Conservation (phyloP, 345 rosid species). For the Dovyalis caffra region DNA sequence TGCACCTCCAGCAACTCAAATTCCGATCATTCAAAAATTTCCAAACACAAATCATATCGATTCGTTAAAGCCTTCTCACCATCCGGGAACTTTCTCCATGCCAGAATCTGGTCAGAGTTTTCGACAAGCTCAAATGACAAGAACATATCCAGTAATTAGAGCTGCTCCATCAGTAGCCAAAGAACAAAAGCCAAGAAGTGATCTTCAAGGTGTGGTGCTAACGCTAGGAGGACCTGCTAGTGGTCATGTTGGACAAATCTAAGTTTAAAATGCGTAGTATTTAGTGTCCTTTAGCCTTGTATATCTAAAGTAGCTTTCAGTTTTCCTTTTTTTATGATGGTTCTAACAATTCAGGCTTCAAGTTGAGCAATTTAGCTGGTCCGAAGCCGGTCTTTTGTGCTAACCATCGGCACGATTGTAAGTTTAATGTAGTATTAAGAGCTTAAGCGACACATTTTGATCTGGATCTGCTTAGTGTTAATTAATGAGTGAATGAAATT, state of each 20-base stretch:
- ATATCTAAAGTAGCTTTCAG: not conserved
- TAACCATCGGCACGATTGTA: not conserved
- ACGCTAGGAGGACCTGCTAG: constrained; percentile 73
- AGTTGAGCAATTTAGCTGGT: not conserved
- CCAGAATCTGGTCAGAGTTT: constrained; percentile 25
- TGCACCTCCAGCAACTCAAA: constrained; percentile 23
- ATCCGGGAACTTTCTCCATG: constrained; percentile 9
- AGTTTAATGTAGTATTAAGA: not conserved
- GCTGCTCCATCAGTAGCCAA: constrained; percentile 28
- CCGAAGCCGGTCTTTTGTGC: not conserved
- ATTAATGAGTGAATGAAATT: not conserved
- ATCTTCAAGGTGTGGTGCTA: constrained; percentile 64
- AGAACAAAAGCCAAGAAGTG: constrained; percentile 48
- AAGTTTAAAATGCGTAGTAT: not conserved
- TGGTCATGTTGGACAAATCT: constrained; percentile 22
- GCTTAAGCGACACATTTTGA: not conserved
- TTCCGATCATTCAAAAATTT: constrained; percentile 19
- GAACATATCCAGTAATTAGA: constrained; percentile 19
- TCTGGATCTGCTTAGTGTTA: not conserved
- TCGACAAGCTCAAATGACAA: constrained; percentile 22
- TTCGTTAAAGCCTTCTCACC: constrained; percentile 22
- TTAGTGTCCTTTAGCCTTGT: not conserved
- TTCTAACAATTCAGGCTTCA: not conserved
- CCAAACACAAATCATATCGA: constrained; percentile 21
- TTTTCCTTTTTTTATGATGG: not conserved